Conservation (phyloP, 305 asterid genomes). For the Euphrasia arctica region DNA sequence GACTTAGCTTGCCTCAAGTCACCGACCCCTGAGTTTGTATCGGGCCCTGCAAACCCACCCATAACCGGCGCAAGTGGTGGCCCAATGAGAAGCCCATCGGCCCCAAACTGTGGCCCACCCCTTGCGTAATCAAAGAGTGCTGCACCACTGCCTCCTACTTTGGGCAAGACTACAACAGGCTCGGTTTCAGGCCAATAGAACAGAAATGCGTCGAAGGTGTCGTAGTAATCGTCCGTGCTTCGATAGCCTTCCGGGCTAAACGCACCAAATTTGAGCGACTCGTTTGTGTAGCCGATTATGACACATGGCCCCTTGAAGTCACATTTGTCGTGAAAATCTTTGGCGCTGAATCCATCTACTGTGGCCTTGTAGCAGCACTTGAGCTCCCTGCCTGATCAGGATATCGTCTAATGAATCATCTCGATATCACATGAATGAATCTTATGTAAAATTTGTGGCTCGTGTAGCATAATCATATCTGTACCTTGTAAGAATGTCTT, state of each 20-base stretch:
- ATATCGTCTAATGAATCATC: conserved; percentile 4
- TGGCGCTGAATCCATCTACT: conserved; percentile 76
- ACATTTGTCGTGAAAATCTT: conserved; percentile 62
- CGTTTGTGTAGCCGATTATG: conserved; percentile 62
- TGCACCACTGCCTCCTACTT: conserved; percentile 97
- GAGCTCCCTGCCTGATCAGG: conserved; percentile 55
- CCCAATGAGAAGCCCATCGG: conserved; percentile 82
- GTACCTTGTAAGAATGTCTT: conserved; percentile 69
- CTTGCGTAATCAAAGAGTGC: conserved; percentile 89
- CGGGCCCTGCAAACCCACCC: conserved; percentile 95
- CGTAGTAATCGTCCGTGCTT: conserved; percentile 87
- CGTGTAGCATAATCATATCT: not conserved
- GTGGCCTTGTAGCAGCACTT: conserved; percentile 86
- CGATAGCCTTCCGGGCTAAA: conserved; percentile 88
- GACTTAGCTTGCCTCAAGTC: conserved; percentile 81
- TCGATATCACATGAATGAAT: not conserved
- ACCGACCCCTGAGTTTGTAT: conserved; percentile 79
- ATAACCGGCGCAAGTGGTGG: conserved; percentile 90
- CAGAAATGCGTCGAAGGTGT: conserved; percentile 76
- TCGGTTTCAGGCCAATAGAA: conserved; percentile 54
- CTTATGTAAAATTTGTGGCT: not conserved
- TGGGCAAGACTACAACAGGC: conserved; percentile 52
- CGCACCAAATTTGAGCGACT: conserved; percentile 72
- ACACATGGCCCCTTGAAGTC: conserved; percentile 96
- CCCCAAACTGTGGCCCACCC: conserved; percentile 95